A percentile compares a stretch with the other conserved stretches of the same genome.
phyloP scores from a whole-genome alignment of 352 stramenopile species.

The Phytophthora pisi region DNA sequence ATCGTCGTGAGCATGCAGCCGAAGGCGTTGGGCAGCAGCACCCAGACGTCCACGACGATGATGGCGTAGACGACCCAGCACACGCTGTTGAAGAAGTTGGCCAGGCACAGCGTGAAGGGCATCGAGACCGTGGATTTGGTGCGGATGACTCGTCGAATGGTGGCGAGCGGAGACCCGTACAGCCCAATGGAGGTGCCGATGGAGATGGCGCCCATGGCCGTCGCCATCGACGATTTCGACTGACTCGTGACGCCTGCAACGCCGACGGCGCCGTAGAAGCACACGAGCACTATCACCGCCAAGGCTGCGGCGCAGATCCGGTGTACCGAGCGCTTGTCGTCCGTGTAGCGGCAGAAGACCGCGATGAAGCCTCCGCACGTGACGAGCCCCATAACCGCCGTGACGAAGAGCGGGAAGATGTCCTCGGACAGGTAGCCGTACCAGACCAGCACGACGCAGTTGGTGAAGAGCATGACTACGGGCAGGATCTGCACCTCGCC shows the following conservation, averaged over 20 bases:
- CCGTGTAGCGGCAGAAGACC: constrained; percentile 51
- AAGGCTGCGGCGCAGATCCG: constrained; percentile 20
- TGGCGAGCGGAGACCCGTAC: constrained; percentile 62
- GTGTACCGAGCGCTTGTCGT: constrained; percentile 30
- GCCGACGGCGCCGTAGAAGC: constrained; percentile 41
- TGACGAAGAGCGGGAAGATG: constrained; percentile 65
- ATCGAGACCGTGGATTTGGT: constrained; percentile 43
- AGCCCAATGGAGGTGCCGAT: constrained; percentile 58
- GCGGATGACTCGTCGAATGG: constrained; percentile 37
- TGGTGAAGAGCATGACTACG: constrained; percentile 68
- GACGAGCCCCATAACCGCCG: constrained; percentile 49
- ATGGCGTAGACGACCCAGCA: constrained; percentile 53
- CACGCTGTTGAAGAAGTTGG: constrained; percentile 46
- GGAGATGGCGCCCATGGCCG: constrained; percentile 50
- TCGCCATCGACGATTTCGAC: constrained; percentile 33
- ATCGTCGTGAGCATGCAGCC: constrained; percentile 33
- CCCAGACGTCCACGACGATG: constrained; percentile 47
- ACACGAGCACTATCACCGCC: constrained; percentile 32
- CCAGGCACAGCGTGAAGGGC: constrained; percentile 37
- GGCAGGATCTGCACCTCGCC: constrained; percentile 59
- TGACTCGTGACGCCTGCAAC: constrained; percentile 37
- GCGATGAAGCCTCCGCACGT: constrained; percentile 49
- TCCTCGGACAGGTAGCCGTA: constrained; percentile 52
- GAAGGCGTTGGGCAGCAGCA: constrained; percentile 47
- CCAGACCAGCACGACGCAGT: constrained; percentile 65